Base-by-base conservation (phyloP, 495 filamentous ascomycete species). In the Articulospora tetracladia region DNA sequence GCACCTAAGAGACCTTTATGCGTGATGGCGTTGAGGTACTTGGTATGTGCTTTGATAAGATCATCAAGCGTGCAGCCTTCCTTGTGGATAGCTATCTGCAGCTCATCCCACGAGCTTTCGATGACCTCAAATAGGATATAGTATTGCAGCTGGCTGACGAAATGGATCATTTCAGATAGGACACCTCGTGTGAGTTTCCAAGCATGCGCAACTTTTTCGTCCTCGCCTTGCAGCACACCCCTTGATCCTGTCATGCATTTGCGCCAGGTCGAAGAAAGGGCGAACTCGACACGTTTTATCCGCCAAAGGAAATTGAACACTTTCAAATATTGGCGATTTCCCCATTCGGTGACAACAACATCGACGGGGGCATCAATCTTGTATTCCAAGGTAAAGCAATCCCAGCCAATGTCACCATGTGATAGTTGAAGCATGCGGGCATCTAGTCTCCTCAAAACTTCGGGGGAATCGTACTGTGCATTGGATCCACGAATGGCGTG, bases 271-370 rank as follows among this genome's bases (percentile, higher is more conserved):
- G 88, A 91, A 20, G 83, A 81, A 0, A 99, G 82, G 0, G 89
- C 91, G 70, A 98, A 99, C 69, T 98, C 95, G 52, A 99, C 93
- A 48, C 95, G 87, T 73, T 99, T 99, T 65, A 98, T 86, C 56
- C 95, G 90, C 95, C 95, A 99, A 3, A 99, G 85, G 72, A 99
- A 97, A 71, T 99, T 99, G 84, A 99, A 99, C 26, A 98, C 90
- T 68, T 97, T 97, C 61, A 99, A 86, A 71, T 99, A 99, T 69
- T 98, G 93, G 1, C 91, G 90, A 56, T 90, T 93, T 34, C 89
- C 92, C 83, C 90, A 96, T 1, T 93, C 90, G 0, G 93, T 97
- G 13, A 99, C 93, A 55, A 99, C 92, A 54, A 98, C 94, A 68
- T 99, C 95, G 24, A 98, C 91, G 0, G 95, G 95, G 10, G 94